Percentiles rank a stretch among this genome's conserved stretches.
phyloP scores from a whole-genome alignment of 2,329 filamentous ascomycete species.

The Aspergillus brasiliensis region DNA sequence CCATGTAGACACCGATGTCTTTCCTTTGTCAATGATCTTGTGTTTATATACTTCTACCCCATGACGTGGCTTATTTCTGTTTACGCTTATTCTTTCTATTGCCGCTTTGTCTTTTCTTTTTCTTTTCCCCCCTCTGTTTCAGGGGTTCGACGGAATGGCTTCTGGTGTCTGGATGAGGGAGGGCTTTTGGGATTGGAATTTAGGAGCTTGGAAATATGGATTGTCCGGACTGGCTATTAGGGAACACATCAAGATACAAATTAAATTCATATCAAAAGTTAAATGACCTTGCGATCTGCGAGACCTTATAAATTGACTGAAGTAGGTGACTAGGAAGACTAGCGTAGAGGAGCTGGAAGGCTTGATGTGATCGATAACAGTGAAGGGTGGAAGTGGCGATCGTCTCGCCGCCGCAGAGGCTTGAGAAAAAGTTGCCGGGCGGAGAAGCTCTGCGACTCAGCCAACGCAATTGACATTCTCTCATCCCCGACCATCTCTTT shows the following conservation, averaged over 20 bases:
- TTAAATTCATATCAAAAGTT: background rate
- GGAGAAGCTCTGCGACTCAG: background rate
- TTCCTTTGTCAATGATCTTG: slow-evolving; percentile 29
- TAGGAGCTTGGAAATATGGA: slow-evolving; percentile 6
- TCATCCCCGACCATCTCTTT: background rate
- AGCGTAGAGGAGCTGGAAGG: background rate
- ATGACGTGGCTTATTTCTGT: slow-evolving; percentile 8
- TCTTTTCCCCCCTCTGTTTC: slow-evolving; percentile 1
- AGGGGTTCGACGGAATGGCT: slow-evolving; percentile 10
- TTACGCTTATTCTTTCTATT: slow-evolving; percentile 3
- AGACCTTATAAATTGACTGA: background rate
- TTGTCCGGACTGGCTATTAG: slow-evolving; percentile 6
- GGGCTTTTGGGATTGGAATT: slow-evolving; percentile 8
- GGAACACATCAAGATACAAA: background rate
- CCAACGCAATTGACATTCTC: background rate
- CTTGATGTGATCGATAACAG: background rate
- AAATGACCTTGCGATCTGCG: background rate
- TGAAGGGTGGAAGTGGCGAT: background rate
- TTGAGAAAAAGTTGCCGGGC: background rate
- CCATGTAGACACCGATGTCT: slow-evolving; percentile 22
- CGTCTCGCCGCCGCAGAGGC: background rate
- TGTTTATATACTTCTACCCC: slow-evolving; percentile 20
- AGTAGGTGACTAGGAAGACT: background rate
- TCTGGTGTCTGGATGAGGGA: slow-evolving; percentile 9
- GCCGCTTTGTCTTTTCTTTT: slow-evolving; percentile 2